A percentile compares a stretch with the other conserved stretches of the same genome.
These are phyloP conservation scores for Moesziomyces sp. DNA, from an alignment of 1,284 basidiomycete genomes.

Conservation along the genomic window DNA sequence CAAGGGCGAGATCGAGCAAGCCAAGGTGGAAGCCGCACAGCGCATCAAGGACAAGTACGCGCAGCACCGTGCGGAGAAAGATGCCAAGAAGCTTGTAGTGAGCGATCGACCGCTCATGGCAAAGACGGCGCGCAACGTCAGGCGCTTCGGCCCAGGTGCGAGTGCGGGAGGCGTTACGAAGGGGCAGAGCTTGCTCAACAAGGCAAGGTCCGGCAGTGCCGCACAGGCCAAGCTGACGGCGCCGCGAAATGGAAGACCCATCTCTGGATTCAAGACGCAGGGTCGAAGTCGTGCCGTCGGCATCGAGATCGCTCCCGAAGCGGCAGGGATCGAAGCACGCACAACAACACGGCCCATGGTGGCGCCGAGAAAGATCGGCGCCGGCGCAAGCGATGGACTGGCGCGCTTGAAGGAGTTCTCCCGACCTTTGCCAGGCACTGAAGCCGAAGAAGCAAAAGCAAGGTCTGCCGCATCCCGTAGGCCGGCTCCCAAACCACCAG, in stretches of 20 bases:
- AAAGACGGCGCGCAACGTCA: slow-evolving; percentile 14
- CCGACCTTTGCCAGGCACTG: slow-evolving; percentile 5
- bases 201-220: slow-evolving; percentile 28
- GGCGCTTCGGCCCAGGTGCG: slow-evolving; percentile 7
- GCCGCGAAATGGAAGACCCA: slow-evolving; percentile 3
- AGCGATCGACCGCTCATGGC: slow-evolving; percentile 39
- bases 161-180: slow-evolving; percentile 22
- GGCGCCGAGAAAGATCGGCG: slow-evolving; percentile 30
- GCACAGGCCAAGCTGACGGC: slow-evolving; percentile 42
- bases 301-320: slow-evolving; percentile 24
- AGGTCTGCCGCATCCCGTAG: neutral
- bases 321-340: slow-evolving; percentile 12
- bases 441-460: slow-evolving; percentile 2
- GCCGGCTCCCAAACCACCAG: neutral
- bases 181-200: slow-evolving; percentile 49
- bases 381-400: slow-evolving; percentile 25
- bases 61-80: slow-evolving; percentile 55
- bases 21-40: slow-evolving; percentile 47
- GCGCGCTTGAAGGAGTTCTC: slow-evolving; percentile 22
- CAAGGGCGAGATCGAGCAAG: slow-evolving; percentile 50
- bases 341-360: slow-evolving; percentile 33
- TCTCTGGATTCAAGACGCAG: slow-evolving; percentile 11
- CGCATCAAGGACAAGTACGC: slow-evolving; percentile 59
- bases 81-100: slow-evolving; percentile 53
- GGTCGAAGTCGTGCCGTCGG: slow-evolving; percentile 33